Percentiles rank a stretch among this genome's conserved stretches.
Conservation (phyloP, 2,329 filamentous ascomycete species). For the Alternaria brassicicola region DNA sequence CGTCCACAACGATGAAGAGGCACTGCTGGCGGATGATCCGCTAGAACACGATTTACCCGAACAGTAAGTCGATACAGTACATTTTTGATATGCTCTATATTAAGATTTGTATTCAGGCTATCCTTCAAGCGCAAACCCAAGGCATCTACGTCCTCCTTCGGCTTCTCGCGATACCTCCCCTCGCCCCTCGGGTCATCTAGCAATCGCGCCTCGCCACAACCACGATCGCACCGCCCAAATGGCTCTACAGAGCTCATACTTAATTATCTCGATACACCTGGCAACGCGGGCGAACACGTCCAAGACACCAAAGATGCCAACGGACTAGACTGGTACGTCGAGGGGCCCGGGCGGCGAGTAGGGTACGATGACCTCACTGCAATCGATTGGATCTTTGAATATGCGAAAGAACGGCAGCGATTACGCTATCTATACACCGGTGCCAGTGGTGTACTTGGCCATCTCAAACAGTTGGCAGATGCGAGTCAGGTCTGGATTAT, state of each 20-base stretch:
- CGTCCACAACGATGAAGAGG: slow-evolving; percentile 56
- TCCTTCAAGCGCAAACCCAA: slow-evolving; percentile 76
- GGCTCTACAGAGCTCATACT: slow-evolving; percentile 50
- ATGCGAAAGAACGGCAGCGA: slow-evolving; percentile 91
- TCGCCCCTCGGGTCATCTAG: slow-evolving; percentile 43
- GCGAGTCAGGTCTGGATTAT: slow-evolving; percentile 91
- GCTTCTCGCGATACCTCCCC: slow-evolving; percentile 54
- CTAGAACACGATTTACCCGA: slow-evolving; percentile 58
- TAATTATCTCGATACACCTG: slow-evolving; percentile 50
- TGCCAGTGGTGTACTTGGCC: slow-evolving; percentile 73
- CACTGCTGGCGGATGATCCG: slow-evolving; percentile 62
- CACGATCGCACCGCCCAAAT: slow-evolving; percentile 31
- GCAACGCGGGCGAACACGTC: slow-evolving; percentile 45
- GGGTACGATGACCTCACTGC: slow-evolving; percentile 96
- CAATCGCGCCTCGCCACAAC: slow-evolving; percentile 39
- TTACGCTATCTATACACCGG: slow-evolving; percentile 75
- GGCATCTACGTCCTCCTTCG: slow-evolving; percentile 47
- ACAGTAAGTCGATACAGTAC: slow-evolving; percentile 35
- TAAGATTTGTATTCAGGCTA: slow-evolving; percentile 48
- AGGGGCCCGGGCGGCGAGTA: slow-evolving; percentile 86
- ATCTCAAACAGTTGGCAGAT: slow-evolving; percentile 75
- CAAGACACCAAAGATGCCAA: slow-evolving; percentile 54
- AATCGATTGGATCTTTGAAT: slow-evolving; percentile 99
- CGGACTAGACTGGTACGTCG: slow-evolving; percentile 80
- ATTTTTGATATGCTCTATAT: background rate